phyloP scores from a whole-genome alignment of 1,284 basidiomycete species.

The Fistulinella cinereoalba region DNA sequence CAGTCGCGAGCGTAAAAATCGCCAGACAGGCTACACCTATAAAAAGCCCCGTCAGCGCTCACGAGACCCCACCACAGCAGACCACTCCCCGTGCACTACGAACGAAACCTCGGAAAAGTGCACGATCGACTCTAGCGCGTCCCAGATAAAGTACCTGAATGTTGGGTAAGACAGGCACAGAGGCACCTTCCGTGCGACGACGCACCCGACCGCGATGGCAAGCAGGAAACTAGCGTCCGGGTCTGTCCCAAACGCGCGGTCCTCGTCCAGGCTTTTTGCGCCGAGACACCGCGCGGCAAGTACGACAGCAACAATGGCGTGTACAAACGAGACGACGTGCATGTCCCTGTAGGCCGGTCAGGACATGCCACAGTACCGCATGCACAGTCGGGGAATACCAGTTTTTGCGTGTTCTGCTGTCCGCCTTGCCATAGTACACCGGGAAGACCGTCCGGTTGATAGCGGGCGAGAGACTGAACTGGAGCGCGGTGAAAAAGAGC shows the following conservation, averaged over 20 bases:
- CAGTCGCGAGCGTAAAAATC: constrained; percentile 60
- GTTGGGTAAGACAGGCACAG: not conserved
- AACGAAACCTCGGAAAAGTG: constrained; percentile 56
- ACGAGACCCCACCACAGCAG: not conserved
- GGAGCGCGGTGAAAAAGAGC: constrained; percentile 46
- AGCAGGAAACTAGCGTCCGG: constrained; percentile 36
- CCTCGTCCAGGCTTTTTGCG: constrained; percentile 37
- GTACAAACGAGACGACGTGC: constrained; percentile 51
- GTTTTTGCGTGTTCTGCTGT: constrained; percentile 45
- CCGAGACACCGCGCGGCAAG: constrained; percentile 41
- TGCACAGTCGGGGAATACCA: constrained; percentile 43
- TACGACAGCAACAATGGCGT: constrained; percentile 44
- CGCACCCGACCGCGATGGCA: constrained; percentile 48
- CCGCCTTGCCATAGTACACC: constrained; percentile 41
- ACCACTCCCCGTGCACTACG: constrained; percentile 56
- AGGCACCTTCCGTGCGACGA: not conserved
- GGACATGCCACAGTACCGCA: not conserved
- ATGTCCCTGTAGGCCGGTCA: constrained; percentile 41
- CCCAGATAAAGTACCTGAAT: constrained; percentile 54
- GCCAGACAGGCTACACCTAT: constrained; percentile 55
- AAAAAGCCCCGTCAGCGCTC: constrained; percentile 3
- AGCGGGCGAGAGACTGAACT: constrained; percentile 50
- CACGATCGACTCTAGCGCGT: constrained; percentile 45
- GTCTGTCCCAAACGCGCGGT: constrained; percentile 51
- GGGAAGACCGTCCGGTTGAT: constrained; percentile 44